Percentiles rank a stretch among this genome's conserved stretches.
These are phyloP conservation scores for Mycena alexandri DNA, from an alignment of 768 basidiomycete species.

Conservation along the genomic window DNA sequence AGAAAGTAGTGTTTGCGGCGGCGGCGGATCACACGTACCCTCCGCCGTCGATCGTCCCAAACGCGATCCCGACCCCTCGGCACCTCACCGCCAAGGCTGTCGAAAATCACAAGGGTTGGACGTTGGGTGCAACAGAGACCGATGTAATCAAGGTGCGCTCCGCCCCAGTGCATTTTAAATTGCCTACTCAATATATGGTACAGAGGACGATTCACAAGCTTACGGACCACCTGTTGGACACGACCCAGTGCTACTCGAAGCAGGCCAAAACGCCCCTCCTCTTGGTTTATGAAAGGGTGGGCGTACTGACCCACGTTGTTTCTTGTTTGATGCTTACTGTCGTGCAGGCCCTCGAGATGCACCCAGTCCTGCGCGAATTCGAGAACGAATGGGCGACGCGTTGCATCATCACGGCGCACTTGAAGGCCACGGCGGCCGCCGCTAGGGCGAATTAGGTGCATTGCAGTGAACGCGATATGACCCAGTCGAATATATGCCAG, in stretches of 20 bases:
- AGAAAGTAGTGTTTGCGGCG: background rate
- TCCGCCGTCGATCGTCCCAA: background rate
- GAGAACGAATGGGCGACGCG: slow-evolving; percentile 23
- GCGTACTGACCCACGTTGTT: slow-evolving; percentile 1
- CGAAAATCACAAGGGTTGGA: background rate
- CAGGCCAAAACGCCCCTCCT: no score
- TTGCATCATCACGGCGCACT: slow-evolving; percentile 26
- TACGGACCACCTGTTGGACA: slow-evolving; percentile 25
- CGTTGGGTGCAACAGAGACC: slow-evolving; percentile 11
- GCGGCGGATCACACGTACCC: slow-evolving; percentile 21
- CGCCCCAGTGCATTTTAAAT: slow-evolving; percentile 6
- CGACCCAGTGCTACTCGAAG: background rate
- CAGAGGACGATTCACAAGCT: slow-evolving; percentile 19
- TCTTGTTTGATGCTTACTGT: slow-evolving; percentile 9
- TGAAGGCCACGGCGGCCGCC: slow-evolving; percentile 19
- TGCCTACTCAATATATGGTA: slow-evolving; percentile 18
- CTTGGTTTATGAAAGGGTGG: background rate
- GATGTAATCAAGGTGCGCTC: slow-evolving; percentile 21
- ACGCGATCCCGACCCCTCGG: background rate
- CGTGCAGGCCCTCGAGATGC: slow-evolving; percentile 21
- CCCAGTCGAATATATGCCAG: no score
- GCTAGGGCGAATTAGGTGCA: background rate
- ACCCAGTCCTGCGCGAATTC: slow-evolving; percentile 23
- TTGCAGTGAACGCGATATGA: no score
- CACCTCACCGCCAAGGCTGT: slow-evolving; percentile 2